phyloP scores from a whole-genome alignment of 495 filamentous ascomycete genomes.

The Astrothelium macrocarpum region DNA sequence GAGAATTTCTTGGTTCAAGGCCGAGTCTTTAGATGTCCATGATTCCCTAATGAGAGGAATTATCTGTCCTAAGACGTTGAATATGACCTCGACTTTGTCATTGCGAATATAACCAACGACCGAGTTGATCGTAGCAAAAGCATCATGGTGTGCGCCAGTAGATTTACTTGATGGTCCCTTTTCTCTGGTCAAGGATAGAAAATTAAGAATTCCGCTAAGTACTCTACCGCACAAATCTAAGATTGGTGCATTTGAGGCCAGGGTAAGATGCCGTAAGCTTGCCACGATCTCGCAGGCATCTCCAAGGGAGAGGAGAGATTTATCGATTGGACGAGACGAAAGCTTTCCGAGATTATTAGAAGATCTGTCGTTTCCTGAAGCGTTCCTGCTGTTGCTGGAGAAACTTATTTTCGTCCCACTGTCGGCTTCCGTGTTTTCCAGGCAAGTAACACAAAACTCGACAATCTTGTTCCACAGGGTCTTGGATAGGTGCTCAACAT shows the following conservation, averaged over 20 bases:
- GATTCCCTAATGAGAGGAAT: slow-evolving; percentile 61
- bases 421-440: slow-evolving; percentile 22
- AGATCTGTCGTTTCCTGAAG: neutral
- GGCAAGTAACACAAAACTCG: slow-evolving; percentile 54
- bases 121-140: slow-evolving; percentile 65
- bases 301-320: neutral
- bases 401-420: neutral
- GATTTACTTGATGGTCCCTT: neutral
- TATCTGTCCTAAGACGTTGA: slow-evolving; percentile 46
- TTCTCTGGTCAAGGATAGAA: slow-evolving; percentile 47
- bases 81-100: slow-evolving; percentile 55
- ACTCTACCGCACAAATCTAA: slow-evolving; percentile 48
- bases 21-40: slow-evolving; percentile 59
- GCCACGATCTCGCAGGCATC: slow-evolving; percentile 13
- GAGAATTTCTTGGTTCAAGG: slow-evolving; percentile 59
- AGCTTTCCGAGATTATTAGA: neutral
- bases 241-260: slow-evolving; percentile 62
- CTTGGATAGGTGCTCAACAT: slow-evolving; percentile 63
- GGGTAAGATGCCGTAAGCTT: slow-evolving; percentile 49
- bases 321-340: neutral
- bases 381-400: neutral
- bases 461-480: slow-evolving; percentile 59
- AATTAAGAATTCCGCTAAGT: slow-evolving; percentile 46
- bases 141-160: slow-evolving; percentile 52
- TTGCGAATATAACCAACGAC: slow-evolving; percentile 55